These are phyloP conservation scores for Passalora sequoiae DNA, from an alignment of 2,329 filamentous ascomycete species.

Conservation along the genomic window DNA sequence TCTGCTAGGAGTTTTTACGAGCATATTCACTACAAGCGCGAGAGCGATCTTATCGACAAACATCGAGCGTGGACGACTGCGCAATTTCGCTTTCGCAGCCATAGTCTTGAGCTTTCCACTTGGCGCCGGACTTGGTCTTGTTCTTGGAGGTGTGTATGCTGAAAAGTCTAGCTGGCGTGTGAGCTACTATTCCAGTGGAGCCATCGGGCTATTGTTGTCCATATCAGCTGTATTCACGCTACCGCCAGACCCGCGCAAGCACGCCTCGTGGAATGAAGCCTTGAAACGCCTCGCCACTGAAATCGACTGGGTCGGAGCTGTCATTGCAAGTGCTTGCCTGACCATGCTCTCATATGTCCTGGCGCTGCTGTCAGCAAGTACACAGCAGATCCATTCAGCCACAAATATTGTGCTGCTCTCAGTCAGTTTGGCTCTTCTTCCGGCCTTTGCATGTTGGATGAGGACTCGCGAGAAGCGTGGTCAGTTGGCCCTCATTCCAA, in stretches of 20 bases:
- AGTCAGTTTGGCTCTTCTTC: slow-evolving; percentile 41
- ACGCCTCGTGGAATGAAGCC: slow-evolving; percentile 23
- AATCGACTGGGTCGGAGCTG: slow-evolving; percentile 52
- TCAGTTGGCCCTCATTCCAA: slow-evolving; percentile 56
- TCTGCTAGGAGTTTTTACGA: slow-evolving; percentile 20
- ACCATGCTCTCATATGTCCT: slow-evolving; percentile 50
- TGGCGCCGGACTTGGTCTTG: slow-evolving; percentile 49
- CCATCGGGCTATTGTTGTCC: slow-evolving; percentile 39
- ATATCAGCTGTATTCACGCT: slow-evolving; percentile 37
- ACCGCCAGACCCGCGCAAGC: slow-evolving; percentile 28
- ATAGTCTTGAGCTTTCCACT: slow-evolving; percentile 48
- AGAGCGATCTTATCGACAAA: slow-evolving; percentile 47
- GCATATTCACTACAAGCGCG: slow-evolving; percentile 39
- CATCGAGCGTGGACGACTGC: slow-evolving; percentile 42
- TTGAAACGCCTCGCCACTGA: slow-evolving; percentile 35
- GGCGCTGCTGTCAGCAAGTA: slow-evolving; percentile 20
- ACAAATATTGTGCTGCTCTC: slow-evolving; percentile 39
- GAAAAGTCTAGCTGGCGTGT: slow-evolving; percentile 49
- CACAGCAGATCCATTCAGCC: slow-evolving; percentile 15
- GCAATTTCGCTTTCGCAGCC: slow-evolving; percentile 50
- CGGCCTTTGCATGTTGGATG: slow-evolving; percentile 53
- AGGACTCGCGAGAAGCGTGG: slow-evolving; percentile 42
- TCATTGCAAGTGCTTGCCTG: slow-evolving; percentile 43
- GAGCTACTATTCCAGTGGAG: slow-evolving; percentile 47
- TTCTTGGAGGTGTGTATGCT: slow-evolving; percentile 48